phyloP scores from a whole-genome alignment of 495 filamentous ascomycete genomes.

The Podospora tetraspora region DNA sequence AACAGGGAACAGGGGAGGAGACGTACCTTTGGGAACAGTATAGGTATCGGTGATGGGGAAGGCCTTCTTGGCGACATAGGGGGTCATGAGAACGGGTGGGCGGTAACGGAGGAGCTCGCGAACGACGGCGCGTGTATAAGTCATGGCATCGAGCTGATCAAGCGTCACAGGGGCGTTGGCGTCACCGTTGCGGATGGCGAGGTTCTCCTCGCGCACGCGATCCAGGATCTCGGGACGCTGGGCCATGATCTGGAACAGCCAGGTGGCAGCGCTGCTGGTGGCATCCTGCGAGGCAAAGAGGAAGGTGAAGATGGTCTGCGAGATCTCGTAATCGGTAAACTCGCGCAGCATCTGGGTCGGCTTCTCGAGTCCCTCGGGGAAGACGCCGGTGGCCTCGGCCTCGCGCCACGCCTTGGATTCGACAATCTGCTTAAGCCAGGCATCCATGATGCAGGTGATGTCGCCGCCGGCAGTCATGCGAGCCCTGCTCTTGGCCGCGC shows the following conservation, averaged over 20 bases:
- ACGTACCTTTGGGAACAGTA: conserved; percentile 73
- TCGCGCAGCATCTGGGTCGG: conserved; percentile 73
- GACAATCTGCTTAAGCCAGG: conserved; percentile 81
- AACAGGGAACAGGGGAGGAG: background rate
- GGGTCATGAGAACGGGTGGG: conserved; percentile 96
- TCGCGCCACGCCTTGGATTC: conserved; percentile 74
- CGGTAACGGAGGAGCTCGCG: conserved; percentile 93
- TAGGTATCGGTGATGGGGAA: conserved; percentile 89
- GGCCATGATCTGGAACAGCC: conserved; percentile 92
- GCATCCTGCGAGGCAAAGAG: conserved; percentile 97
- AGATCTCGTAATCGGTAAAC: conserved; percentile 89
- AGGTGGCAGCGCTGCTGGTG: conserved; percentile 85
- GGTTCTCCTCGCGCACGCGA: conserved; percentile 88
- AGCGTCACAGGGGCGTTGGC: conserved; percentile 63
- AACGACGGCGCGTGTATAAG: conserved; percentile 87
- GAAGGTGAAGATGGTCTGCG: conserved; percentile 95
- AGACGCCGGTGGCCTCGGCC: conserved; percentile 58
- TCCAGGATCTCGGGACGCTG: conserved; percentile 89
- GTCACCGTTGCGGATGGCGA: conserved; percentile 72
- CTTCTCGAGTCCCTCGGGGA: conserved; percentile 67
- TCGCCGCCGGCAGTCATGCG: conserved; percentile 89
- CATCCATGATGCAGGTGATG: conserved; percentile 87
- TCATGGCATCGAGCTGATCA: conserved; percentile 80
- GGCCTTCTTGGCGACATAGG: conserved; percentile 88
- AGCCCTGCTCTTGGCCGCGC: conserved; percentile 86